A percentile compares a stretch with the other conserved stretches of the same genome.
Conservation (phyloP, 805 yeast species). For the Kodamaea restingae region DNA sequence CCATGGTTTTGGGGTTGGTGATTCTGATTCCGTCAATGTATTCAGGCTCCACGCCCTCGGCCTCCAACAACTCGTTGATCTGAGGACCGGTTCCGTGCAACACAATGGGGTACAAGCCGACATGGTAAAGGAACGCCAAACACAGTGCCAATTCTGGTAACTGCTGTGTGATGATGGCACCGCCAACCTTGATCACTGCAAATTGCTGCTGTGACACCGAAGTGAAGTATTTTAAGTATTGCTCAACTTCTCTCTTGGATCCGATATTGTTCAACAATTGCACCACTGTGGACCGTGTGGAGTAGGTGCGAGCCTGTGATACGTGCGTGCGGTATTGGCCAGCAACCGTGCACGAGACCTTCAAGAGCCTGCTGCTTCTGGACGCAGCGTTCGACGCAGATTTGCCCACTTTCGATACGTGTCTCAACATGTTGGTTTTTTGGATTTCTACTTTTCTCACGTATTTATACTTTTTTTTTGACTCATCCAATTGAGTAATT, state of each 20-base stretch:
- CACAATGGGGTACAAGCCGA: constrained; percentile 94
- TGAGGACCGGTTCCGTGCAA: constrained; percentile 99
- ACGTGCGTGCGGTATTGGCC: constrained; percentile 1
- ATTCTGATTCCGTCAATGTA: constrained; percentile 95
- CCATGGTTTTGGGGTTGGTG: constrained; percentile 92
- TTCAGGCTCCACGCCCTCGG: constrained; percentile 92
- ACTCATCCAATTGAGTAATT: constrained; percentile 30
- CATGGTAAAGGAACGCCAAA: constrained; percentile 92
- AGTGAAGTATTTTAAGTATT: constrained; percentile 92
- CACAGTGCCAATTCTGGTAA: constrained; percentile 92
- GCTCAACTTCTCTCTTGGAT: constrained; percentile 96
- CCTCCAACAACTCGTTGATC: constrained; percentile 88
- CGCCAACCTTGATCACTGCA: constrained; percentile 98
- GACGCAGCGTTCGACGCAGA: not conserved
- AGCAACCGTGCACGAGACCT: constrained; percentile 2
- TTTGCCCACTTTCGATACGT: constrained; percentile 3
- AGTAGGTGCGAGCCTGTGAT: constrained; percentile 19
- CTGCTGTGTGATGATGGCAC: constrained; percentile 96
- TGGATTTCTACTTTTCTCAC: constrained; percentile 3
- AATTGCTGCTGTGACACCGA: constrained; percentile 95
- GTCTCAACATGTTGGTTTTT: constrained; percentile 19
- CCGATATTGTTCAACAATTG: constrained; percentile 95
- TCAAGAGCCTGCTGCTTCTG: constrained; percentile 7
- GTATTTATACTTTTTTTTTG: constrained; percentile 10
- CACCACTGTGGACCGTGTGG: constrained; percentile 92